Base-by-base conservation (phyloP, 495 filamentous ascomycete species). In the Durotheca rogersii region DNA sequence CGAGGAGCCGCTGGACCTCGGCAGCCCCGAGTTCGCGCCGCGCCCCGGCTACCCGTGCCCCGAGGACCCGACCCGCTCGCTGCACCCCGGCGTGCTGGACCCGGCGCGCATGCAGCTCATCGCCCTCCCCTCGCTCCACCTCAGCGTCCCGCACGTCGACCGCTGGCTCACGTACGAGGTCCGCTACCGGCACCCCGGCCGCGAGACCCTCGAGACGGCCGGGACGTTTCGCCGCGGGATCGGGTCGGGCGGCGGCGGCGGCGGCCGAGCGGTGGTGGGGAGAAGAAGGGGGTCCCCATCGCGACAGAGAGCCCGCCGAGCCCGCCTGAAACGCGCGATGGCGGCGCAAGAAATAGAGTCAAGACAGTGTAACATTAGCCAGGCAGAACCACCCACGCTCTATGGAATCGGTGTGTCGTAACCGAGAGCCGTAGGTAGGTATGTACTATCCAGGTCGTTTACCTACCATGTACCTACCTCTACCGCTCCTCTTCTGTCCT, bases 61-160 rank as follows among this genome's bases (percentile, higher is more conserved):
- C 1, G 30, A 41, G 2, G 27, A 17, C 25, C 12, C 33, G 42
- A 21, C 14, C 14, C 10, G 25, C 5, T 51, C 47, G 16, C 15
- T 25, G 33, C 50, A 65, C 19, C 48, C 53, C 15, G 35, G 11
- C 12, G 45, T 54, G 10, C 41, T 12, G 0, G 57, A 66, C 17
- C 9, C 21, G 9, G 40, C 47, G 4, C 53, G 58, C 32, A 61
- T 62, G 38, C 65, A 52, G 21, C 47, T 80, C 12, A 18, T 84
- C 7, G 77, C 70, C 9, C 58, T 84, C 23, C 80, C 80, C 1
- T 77, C 79, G 0, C 58, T 82, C 18, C 70, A 65, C 0, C 41
- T 79, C n/a, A 43, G 58, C 2, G 30, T 73, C 7, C 65, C 67
- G 0, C 50, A 49, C 0, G 11, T 69, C 2, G 60, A 67, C n/a